Conservation (phyloP, 1,139 yeast genomes). For the Scheffersomyces titani region DNA sequence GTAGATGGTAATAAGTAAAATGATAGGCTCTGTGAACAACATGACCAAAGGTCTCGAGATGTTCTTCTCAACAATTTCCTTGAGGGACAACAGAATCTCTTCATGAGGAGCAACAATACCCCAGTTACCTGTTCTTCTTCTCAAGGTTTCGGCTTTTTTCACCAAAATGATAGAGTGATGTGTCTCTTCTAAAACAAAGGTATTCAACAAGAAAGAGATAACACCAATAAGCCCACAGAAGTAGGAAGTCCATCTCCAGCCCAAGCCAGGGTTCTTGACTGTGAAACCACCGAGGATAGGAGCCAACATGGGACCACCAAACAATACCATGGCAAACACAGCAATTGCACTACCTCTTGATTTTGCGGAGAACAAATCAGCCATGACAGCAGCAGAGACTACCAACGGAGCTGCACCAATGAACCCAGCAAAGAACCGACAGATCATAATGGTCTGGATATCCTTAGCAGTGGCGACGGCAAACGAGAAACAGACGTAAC, state of each 20-base stretch:
- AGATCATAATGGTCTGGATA: slow-evolving; percentile 67
- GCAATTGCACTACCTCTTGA: slow-evolving; percentile 70
- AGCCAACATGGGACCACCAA: slow-evolving; percentile 74
- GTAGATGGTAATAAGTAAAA: slow-evolving; percentile 68
- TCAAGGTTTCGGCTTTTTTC: slow-evolving; percentile 60
- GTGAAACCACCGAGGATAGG: slow-evolving; percentile 52
- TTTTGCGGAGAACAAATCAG: slow-evolving; percentile 66
- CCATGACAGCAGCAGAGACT: slow-evolving; percentile 80
- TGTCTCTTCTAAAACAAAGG: slow-evolving; percentile 46
- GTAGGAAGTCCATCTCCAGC: slow-evolving; percentile 65
- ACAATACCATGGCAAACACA: slow-evolving; percentile 65
- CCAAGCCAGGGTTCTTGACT: slow-evolving; percentile 24
- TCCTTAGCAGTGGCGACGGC: slow-evolving; percentile 76
- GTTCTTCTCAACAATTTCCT: slow-evolving; percentile 69
- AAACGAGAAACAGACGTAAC: slow-evolving; percentile 61
- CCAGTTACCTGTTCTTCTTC: slow-evolving; percentile 66
- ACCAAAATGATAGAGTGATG: slow-evolving; percentile 55
- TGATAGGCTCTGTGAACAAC: slow-evolving; percentile 72
- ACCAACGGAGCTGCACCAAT: slow-evolving; percentile 81
- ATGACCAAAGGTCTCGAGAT: slow-evolving; percentile 68
- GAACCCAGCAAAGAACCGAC: slow-evolving; percentile 76
- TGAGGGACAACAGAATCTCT: slow-evolving; percentile 59
- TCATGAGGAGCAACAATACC: slow-evolving; percentile 86
- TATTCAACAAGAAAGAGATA: slow-evolving; percentile 27
- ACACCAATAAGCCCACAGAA: slow-evolving; percentile 53